These are phyloP conservation scores for Globisporangium alternatum DNA, from an alignment of 352 stramenopile species.

Conservation along the genomic window DNA sequence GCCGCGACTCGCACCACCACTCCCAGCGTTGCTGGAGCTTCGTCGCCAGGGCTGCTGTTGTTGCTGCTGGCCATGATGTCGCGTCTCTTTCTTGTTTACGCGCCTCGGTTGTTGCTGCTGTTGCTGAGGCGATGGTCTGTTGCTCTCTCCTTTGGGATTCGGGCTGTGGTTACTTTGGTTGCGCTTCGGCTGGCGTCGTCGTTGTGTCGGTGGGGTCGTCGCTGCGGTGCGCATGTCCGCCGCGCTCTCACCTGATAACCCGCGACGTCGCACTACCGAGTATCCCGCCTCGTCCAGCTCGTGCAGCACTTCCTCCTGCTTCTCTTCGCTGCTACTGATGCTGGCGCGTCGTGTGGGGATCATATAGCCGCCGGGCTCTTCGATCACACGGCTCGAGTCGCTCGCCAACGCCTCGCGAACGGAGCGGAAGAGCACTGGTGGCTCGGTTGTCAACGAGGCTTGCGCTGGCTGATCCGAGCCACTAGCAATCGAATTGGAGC, in stretches of 20 bases:
- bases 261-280: slow-evolving; percentile 45
- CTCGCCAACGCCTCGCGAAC: slow-evolving; percentile 44
- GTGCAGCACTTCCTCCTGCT: slow-evolving; percentile 4
- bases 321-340: slow-evolving; percentile 14
- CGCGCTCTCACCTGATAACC: slow-evolving; percentile 4
- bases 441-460: neutral
- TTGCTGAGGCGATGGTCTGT: neutral
- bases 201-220: neutral
- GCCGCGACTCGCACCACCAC: neutral
- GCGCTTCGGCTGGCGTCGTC: slow-evolving; percentile 9
- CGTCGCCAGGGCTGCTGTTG: slow-evolving; percentile 10
- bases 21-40: neutral
- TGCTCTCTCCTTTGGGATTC: neutral
- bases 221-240: slow-evolving; percentile 8
- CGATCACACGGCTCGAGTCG: slow-evolving; percentile 18
- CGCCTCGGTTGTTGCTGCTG: slow-evolving; percentile 5
- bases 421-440: slow-evolving; percentile 32
- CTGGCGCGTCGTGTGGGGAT: slow-evolving; percentile 30
- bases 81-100: slow-evolving; percentile 11
- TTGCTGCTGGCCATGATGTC: neutral
- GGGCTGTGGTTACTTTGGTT: slow-evolving; percentile 7
- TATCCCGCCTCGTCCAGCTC: slow-evolving; percentile 47
- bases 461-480: neutral
- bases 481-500: neutral
- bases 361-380: slow-evolving; percentile 33